Evolutionary conservation across 2,329 filamentous ascomycete genomes (phyloP), one percentile per base, ranked within the genome.

Genomic region (Emmonsiellopsis sp.): DNA sequence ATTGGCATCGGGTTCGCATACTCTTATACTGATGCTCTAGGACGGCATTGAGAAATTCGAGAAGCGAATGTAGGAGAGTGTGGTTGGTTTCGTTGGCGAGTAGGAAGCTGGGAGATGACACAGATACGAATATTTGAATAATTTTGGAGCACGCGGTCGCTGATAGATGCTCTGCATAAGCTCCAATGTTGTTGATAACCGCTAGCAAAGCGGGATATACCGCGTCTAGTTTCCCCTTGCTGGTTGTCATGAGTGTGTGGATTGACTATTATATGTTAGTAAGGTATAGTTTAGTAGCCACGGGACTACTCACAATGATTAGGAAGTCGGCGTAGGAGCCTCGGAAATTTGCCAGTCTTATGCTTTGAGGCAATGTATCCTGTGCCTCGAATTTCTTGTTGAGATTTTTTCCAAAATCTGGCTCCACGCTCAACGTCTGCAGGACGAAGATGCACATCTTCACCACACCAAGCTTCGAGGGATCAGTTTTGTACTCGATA

Each of bases 361-460:
- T 92, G 47, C 83, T 85, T 13, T 81, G 71, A 10, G 93, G 93
- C 13, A 98, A 74, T 5, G 87, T 91, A 52, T 96, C 90, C 67
- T 96, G 92, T 1, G 84, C 87, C 57, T 90, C 85, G 61, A 98
- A 97, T 13, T 77, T 79, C 70, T 89, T 91, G 71, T 96, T 97
- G 49, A 98, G 77, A 62, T 89, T 92, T 64, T 86, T 82, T 33
- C 90, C 92, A 69, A 97, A 97, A 57, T 87, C 90, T 53, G 86
- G 81, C 70, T 97, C 93, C 2, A 94, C 90, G 63, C 92, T 97
- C 64, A 98, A 74, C 0, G 93, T 97, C 70, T 98, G 93, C 42
- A 98, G 74, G 43, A 97, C 79, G 68, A 98, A 97, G n/a, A 94
- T 85, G 69, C 93, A 96, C 90, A 97, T 96, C 53, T 93, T 82